These are phyloP conservation scores for Withania somnifera DNA, from an alignment of 305 asterid species.

Conservation along the genomic window DNA sequence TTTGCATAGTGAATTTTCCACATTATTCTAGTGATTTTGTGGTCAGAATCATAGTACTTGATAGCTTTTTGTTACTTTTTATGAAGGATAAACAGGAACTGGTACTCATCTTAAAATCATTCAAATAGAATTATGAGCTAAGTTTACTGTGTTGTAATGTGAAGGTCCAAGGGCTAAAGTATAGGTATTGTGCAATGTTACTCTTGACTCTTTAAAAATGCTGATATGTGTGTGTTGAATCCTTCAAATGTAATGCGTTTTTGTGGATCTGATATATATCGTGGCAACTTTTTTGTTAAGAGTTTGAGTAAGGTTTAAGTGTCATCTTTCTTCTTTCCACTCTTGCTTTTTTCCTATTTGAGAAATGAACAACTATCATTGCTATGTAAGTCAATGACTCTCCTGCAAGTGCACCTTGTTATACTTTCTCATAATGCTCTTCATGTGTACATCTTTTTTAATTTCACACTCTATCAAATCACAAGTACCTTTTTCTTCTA, in stretches of 20 bases:
- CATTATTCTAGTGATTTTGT: background rate
- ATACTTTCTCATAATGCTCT: background rate
- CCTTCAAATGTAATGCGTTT: background rate
- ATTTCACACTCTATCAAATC: background rate
- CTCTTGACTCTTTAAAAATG: background rate
- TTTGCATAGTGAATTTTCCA: background rate
- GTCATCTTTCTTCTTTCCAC: background rate
- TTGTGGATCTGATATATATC: fast-evolving
- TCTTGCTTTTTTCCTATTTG: conserved; percentile 3
- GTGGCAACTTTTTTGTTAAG: background rate
- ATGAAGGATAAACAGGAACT: background rate
- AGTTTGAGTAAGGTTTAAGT: background rate
- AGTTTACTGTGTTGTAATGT: background rate
- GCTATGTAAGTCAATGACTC: background rate
- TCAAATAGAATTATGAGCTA: background rate
- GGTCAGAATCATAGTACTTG: background rate
- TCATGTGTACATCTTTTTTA: background rate
- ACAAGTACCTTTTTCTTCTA: background rate
- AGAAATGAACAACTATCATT: background rate
- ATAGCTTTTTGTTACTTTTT: background rate
- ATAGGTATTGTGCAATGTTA: too few relatives aligned
- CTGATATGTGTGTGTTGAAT: fast-evolving
- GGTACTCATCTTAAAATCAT: background rate
- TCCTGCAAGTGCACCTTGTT: background rate
- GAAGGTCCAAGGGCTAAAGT: background rate